These are phyloP conservation scores for Hamamelis virginiana DNA, from an alignment of 164 flowering plant genomes.

Conservation along the genomic window DNA sequence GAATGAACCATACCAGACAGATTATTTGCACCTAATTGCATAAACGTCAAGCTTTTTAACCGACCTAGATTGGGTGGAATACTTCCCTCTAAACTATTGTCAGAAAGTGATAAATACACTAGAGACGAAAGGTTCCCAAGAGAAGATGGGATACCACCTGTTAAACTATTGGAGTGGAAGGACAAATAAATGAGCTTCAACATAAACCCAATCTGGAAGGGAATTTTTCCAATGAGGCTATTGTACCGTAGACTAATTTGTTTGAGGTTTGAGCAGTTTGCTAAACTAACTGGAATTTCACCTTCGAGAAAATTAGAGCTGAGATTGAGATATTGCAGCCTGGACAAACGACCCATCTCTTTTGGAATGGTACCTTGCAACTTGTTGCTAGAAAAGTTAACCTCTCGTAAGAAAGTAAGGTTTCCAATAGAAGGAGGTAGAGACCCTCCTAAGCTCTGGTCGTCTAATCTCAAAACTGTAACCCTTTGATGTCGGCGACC, in stretches of 20 bases:
- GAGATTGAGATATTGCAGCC: conserved; percentile 9
- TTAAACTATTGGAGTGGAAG: too few relatives aligned
- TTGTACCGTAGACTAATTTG: not conserved
- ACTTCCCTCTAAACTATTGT: conserved; percentile 8
- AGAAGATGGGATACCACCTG: conserved; percentile 12
- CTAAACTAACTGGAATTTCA: conserved; percentile 19
- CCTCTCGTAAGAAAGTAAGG: conserved; percentile 6
- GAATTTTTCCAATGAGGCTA: conserved; percentile 15
- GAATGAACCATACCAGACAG: conserved; percentile 14
- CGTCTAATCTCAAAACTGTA: not conserved
- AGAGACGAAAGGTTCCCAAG: conserved; percentile 21
- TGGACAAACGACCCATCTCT: conserved; percentile 14
- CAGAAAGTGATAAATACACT: not conserved
- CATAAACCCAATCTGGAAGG: not conserved
- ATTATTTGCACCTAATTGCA: too few relatives aligned
- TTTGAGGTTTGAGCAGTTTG: conserved; percentile 7
- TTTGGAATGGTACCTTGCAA: conserved; percentile 14
- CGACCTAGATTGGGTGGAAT: conserved; percentile 10
- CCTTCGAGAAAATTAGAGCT: conserved; percentile 10
- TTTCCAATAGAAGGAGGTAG: conserved; percentile 20
- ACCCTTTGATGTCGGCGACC: not conserved
- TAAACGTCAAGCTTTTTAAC: not conserved
- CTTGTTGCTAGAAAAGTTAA: conserved; percentile 13
- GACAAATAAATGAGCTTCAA: not conserved
- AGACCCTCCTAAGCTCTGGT: not conserved